A percentile compares a stretch with the other conserved stretches of the same genome.
phyloP scores from a whole-genome alignment of 805 yeast species.

The Candida hispaniensis region DNA sequence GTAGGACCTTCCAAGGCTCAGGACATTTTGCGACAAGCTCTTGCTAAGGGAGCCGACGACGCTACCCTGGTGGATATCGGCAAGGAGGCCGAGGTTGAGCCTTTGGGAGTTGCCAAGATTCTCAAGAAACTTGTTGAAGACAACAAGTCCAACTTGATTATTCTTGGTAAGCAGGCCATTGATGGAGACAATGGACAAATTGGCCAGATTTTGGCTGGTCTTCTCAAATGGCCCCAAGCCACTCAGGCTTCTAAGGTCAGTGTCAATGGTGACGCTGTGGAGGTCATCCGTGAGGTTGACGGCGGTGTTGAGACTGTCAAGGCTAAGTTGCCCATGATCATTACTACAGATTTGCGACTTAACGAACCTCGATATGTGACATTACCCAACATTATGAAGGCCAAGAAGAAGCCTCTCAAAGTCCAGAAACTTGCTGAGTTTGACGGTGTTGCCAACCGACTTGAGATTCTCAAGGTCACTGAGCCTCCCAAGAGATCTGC shows the following conservation, averaged over 20 bases:
- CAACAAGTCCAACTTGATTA: conserved; percentile 63
- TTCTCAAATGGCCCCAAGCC: conserved; percentile 93
- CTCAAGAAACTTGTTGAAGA: conserved; percentile 61
- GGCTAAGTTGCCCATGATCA: conserved; percentile 70
- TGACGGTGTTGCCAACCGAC: conserved; percentile 52
- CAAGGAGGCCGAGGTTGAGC: conserved; percentile 52
- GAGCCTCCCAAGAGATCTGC: conserved; percentile 80
- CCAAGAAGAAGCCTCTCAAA: conserved; percentile 88
- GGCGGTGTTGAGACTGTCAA: conserved; percentile 83
- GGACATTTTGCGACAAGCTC: conserved; percentile 76
- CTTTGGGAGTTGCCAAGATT: conserved; percentile 80
- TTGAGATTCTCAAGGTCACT: conserved; percentile 59
- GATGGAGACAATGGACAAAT: conserved; percentile 94
- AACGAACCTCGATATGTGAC: conserved; percentile 95
- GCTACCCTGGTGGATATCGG: conserved; percentile 75
- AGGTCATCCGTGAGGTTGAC: conserved; percentile 85
- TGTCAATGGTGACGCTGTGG: conserved; percentile 41
- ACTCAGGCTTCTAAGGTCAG: conserved; percentile 86
- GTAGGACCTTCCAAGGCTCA: conserved; percentile 82
- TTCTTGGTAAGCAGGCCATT: conserved; percentile 93
- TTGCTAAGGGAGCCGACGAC: conserved; percentile 90
- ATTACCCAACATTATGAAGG: conserved; percentile 94
- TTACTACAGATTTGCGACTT: conserved; percentile 87
- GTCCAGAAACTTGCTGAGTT: conserved; percentile 53
- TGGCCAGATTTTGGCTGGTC: conserved; percentile 92